Base-by-base conservation (phyloP, 345 rosid species). In the Crucihimalaya himalaica region DNA sequence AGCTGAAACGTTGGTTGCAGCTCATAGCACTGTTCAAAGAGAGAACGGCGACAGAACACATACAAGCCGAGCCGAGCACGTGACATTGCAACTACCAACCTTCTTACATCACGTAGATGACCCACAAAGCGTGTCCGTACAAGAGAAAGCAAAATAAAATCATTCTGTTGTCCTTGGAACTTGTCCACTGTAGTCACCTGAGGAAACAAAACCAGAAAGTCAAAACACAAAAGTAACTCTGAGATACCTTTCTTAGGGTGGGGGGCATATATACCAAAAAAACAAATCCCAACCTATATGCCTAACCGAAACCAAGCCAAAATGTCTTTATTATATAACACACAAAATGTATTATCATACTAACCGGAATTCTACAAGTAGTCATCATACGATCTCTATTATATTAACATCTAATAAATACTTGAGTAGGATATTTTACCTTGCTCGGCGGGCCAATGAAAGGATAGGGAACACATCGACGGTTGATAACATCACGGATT, bases 81-180 rank as follows among this genome's bases (percentile, higher is more conserved):
- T 66, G 99, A 95, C 99, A 92, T 95, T 71, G 99, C 99, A 16
- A 95, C 97, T 60, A 92, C 83, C 84, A 95, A 83, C 84, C 99
- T 88, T 83, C 97, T 83, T 45, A 91, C 99, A 80, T 92, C 99
- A 68, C 97, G 97, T 66, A 95, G 88, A 83, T 92, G 99, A 70
- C 99, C 99, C 21, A 95, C 99, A 77, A 89, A 95, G 66, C 97
- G 97, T 56, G 96, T 87, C 7, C 97, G 96, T 55, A 95, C 97
- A 47, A 95, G 97, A 73, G 99, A 95, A 28, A 95, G 85, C 86
- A 95, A 86, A 27, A 92, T 88, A 60, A 95, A 85, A 75, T 95
- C 97, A 76, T 95, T 95, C 71, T 95, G 99, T 76, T 95, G 99
- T 40, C 99, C 99, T 85, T 95, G 99, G 84, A 95, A 95, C 83